Conservation (phyloP, 2,329 filamentous ascomycete genomes). For the Claviceps purpurea region DNA sequence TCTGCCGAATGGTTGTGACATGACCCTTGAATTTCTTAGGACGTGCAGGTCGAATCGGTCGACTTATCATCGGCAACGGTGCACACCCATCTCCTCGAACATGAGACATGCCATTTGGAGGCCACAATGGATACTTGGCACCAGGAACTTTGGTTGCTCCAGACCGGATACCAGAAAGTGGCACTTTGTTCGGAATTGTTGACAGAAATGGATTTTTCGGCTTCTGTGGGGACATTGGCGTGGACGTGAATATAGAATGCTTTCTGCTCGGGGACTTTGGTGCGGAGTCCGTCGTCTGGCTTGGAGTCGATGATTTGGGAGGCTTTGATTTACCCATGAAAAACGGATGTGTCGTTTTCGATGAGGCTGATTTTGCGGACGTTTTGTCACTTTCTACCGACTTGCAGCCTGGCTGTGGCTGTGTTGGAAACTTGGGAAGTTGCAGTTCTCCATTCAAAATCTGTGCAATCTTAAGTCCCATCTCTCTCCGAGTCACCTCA, state of each 20-base stretch:
- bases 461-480: constrained; percentile 48
- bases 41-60: neutral
- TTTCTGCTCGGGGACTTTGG: constrained; percentile 17
- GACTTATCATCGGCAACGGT: neutral
- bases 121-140: constrained; percentile 57
- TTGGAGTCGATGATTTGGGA: constrained; percentile 8
- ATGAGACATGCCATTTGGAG: constrained; percentile 49
- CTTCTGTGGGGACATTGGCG: constrained; percentile 38
- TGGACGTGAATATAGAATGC: constrained; percentile 36
- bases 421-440: constrained; percentile 12
- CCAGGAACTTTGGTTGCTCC: constrained; percentile 48
- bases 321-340: constrained; percentile 24
- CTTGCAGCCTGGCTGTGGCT: neutral
- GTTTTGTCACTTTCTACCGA: neutral
- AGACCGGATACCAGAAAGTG: constrained; percentile 31
- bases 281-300: constrained; percentile 9
- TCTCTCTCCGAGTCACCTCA: constrained; percentile 25
- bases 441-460: constrained; percentile 35
- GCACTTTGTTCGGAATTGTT: constrained; percentile 15
- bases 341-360: constrained; percentile 28
- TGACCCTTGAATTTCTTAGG: constrained; percentile 38
- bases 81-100: constrained; percentile 34
- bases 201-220: constrained; percentile 16
- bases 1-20: constrained; percentile 23
- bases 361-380: constrained; percentile 8